Evolutionary conservation across 495 filamentous ascomycete genomes (phyloP).

Genomic region (Talaromyces wortmannii): DNA sequence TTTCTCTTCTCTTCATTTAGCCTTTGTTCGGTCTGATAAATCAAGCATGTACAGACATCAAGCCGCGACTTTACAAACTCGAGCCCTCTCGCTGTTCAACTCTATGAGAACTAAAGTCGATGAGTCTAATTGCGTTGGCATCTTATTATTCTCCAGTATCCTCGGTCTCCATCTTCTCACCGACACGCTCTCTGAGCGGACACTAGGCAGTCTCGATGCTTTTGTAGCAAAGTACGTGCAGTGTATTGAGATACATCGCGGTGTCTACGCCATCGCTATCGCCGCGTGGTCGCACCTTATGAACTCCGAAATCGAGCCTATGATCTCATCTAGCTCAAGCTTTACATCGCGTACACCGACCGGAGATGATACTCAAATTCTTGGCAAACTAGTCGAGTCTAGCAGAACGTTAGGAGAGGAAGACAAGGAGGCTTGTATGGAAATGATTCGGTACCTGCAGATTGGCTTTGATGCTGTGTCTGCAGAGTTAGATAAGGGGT

Average conservation of each 20-base stretch:
- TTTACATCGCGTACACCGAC: slow-evolving; percentile 8
- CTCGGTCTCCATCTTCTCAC: slow-evolving; percentile 32
- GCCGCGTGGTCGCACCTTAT: slow-evolving; percentile 14
- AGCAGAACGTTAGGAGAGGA: slow-evolving; percentile 4
- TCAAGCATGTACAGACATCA: slow-evolving; percentile 25
- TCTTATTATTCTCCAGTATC: slow-evolving; percentile 31
- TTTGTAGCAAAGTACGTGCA: slow-evolving; percentile 24
- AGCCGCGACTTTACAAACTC: slow-evolving; percentile 38
- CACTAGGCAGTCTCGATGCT: slow-evolving; percentile 10
- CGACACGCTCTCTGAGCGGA: slow-evolving; percentile 19
- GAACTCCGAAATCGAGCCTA: slow-evolving; percentile 10
- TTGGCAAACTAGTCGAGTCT: slow-evolving; percentile 9
- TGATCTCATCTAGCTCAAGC: slow-evolving; percentile 10
- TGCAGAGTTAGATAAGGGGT: slow-evolving; percentile 3
- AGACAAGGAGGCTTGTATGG: slow-evolving; percentile 17
- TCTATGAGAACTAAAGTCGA: slow-evolving; percentile 7
- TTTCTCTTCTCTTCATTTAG: slow-evolving; percentile 34
- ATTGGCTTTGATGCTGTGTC: slow-evolving; percentile 12
- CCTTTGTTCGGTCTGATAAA: slow-evolving; percentile 18
- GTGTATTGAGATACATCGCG: slow-evolving; percentile 29
- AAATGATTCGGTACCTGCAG: slow-evolving; percentile 13
- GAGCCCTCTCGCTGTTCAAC: slow-evolving; percentile 37
- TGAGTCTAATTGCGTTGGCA: slow-evolving; percentile 19
- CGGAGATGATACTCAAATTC: neutral
- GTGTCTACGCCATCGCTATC: slow-evolving; percentile 22